Conservation (phyloP, 2,329 filamentous ascomycete genomes). For the Pseudogymnoascus pannorum region DNA sequence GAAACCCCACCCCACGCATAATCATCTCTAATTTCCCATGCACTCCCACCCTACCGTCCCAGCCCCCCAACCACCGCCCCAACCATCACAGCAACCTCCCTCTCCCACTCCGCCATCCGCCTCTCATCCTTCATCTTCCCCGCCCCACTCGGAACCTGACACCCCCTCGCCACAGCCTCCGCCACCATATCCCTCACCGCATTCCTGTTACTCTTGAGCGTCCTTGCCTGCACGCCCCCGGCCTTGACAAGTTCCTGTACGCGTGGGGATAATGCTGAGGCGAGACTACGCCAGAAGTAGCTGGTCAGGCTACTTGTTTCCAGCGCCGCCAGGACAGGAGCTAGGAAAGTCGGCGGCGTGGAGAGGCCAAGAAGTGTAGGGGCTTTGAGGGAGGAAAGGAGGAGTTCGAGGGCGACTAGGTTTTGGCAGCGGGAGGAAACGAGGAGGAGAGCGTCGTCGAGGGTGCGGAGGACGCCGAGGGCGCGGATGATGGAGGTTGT, state of each 20-base stretch:
- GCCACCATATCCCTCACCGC: conserved; percentile 69
- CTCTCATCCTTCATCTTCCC: conserved; percentile 62
- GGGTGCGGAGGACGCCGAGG: conserved; percentile 68
- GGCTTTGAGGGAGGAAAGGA: conserved; percentile 62
- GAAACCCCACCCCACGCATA: neutral
- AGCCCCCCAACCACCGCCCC: conserved; percentile 57
- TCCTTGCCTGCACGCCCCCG: conserved; percentile 77
- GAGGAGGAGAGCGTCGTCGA: conserved; percentile 77
- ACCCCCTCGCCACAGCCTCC: conserved; percentile 76
- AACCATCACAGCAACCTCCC: conserved; percentile 93
- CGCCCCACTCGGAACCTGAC: conserved; percentile 53
- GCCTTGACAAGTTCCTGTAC: conserved; percentile 79
- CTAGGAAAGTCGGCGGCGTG: conserved; percentile 48
- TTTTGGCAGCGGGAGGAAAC: conserved; percentile 82
- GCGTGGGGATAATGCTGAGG: conserved; percentile 64
- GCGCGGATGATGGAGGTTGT: conserved; percentile 67
- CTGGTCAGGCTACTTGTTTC: conserved; percentile 82
- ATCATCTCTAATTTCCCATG: neutral
- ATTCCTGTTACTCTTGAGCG: conserved; percentile 67
- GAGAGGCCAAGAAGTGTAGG: conserved; percentile 51
- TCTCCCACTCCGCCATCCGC: conserved; percentile 62
- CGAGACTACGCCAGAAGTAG: conserved; percentile 90
- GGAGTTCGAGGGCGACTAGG: conserved; percentile 75
- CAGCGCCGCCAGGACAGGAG: conserved; percentile 65
- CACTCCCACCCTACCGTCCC: conserved; percentile 17